phyloP scores from a whole-genome alignment of 148 eudicot species.

The Persicaria maculosa region DNA sequence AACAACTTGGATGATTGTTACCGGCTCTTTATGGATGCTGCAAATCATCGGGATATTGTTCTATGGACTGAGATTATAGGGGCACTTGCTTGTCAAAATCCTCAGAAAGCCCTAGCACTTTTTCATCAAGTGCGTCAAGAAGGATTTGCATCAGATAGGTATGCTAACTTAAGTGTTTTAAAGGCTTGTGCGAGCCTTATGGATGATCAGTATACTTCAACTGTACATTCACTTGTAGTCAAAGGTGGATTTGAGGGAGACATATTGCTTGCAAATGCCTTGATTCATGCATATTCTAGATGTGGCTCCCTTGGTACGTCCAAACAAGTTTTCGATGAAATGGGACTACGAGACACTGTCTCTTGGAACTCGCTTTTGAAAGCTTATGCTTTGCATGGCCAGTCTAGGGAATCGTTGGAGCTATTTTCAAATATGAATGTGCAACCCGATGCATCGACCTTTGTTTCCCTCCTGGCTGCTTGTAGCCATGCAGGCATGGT shows the following conservation, averaged over 20 bases:
- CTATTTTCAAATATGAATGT: constrained; percentile 32
- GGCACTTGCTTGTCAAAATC: constrained; percentile 28
- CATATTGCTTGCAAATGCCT: constrained; percentile 33
- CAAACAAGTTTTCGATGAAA: constrained; percentile 34
- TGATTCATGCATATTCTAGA: constrained; percentile 48
- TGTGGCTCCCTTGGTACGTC: constrained; percentile 34
- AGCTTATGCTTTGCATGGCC: constrained; percentile 47
- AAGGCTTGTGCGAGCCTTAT: constrained; percentile 52
- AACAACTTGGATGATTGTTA: constrained; percentile 19
- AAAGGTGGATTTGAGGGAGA: constrained; percentile 26
- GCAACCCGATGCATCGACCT: constrained; percentile 41
- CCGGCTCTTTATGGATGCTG: constrained; percentile 34
- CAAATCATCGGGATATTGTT: constrained; percentile 34
- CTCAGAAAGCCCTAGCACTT: constrained; percentile 28
- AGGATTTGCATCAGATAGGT: constrained; percentile 28
- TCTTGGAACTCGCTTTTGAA: constrained; percentile 58
- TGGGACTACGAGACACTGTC: constrained; percentile 27
- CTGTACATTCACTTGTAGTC: constrained; percentile 32
- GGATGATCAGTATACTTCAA: constrained; percentile 28
- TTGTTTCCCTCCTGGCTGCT: constrained; percentile 49
- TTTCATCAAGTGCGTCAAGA: constrained; percentile 30
- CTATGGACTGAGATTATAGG: constrained; percentile 44
- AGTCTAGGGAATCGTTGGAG: constrained; percentile 28
- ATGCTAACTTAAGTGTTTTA: constrained; percentile 25
- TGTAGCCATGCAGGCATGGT: constrained; percentile 60